These are phyloP conservation scores for Zoysia matrella DNA, from an alignment of 202 grass and related monocot species.

Conservation along the genomic window DNA sequence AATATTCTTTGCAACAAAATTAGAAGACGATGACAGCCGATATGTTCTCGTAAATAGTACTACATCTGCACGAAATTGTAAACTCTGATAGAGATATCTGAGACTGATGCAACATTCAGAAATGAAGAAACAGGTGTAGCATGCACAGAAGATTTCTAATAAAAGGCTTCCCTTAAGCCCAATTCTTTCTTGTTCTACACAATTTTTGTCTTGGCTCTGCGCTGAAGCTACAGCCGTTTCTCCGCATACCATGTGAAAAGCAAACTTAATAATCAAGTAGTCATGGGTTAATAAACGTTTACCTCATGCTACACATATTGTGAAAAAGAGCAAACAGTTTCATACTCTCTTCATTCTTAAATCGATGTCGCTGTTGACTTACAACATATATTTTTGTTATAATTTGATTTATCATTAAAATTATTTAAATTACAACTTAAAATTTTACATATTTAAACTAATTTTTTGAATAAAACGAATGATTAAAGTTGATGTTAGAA, in stretches of 20 bases:
- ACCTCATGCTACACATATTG: neutral
- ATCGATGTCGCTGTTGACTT: too few species aligned
- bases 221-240: neutral
- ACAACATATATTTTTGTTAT: too few species aligned
- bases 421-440: too few species aligned
- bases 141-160: too few species aligned
- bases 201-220: neutral
- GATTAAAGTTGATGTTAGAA: too few species aligned
- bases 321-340: neutral
- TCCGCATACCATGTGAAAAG: neutral
- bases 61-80: too few species aligned
- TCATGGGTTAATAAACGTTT: slow-evolving; percentile 14
- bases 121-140: neutral
- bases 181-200: neutral
- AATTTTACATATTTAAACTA: too few species aligned
- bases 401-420: too few species aligned
- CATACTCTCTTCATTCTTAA: neutral
- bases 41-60: too few species aligned
- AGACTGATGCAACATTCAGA: too few species aligned
- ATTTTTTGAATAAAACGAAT: too few species aligned
- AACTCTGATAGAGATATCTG: too few species aligned
- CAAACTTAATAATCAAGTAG: neutral
- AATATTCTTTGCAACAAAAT: neutral
- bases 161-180: neutral
- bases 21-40: neutral